Base-by-base conservation (phyloP, 1,284 basidiomycete genomes). In the Leccinum angustisporum region DNA sequence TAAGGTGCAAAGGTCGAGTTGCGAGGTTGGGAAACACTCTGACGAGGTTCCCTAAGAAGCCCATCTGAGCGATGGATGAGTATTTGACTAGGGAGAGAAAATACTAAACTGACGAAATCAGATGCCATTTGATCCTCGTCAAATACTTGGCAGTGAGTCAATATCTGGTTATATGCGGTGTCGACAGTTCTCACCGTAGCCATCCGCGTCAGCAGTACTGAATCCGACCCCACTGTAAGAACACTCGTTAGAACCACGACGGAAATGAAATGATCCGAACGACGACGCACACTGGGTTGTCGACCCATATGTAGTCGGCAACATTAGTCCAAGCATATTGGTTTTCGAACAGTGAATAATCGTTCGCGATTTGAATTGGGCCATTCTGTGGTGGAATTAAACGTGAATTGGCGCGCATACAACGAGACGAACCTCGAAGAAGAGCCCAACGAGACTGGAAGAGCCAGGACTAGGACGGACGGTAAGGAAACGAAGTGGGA, bases 231-330 rank as follows among this genome's bases (percentile, higher is more conserved):
- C 89, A 65, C 81, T 85, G 57, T 46, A 3, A 11, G 13, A 18
- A 59, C 38, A n/a, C 3, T 4, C 4, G 25, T 70, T 6, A 72
- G 59, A 43, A 55, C 13, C 59, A 25, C 25, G 7, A 13, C 33
- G 3, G 30, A 18, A n/a, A 48, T 34, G 30, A 18, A n/a, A 48
- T 34, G n/a, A 38, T 40, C 48, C 25, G 56, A 46, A 56, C 9
- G 6, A 16, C 18, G 21, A 75, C 81, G 36, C 73, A 86, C 85
- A 88, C 88, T 60, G 88, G 90, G 63, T 90, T 87, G 69, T 90
- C 90, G 53, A 91, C 76, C 86, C 86, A 91, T 57, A 91, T 78
- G 64, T 82, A 85, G 74, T 91, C 89, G 2, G 85, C 83, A 21
- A 88, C 70, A 46, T 75, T 80, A 65, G 83, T 74, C 84, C 87